A percentile compares a stretch with the other conserved stretches of the same genome.
These are phyloP conservation scores for Dactylonectria estremocensis DNA, from an alignment of 2,329 filamentous ascomycete genomes.

Conservation along the genomic window DNA sequence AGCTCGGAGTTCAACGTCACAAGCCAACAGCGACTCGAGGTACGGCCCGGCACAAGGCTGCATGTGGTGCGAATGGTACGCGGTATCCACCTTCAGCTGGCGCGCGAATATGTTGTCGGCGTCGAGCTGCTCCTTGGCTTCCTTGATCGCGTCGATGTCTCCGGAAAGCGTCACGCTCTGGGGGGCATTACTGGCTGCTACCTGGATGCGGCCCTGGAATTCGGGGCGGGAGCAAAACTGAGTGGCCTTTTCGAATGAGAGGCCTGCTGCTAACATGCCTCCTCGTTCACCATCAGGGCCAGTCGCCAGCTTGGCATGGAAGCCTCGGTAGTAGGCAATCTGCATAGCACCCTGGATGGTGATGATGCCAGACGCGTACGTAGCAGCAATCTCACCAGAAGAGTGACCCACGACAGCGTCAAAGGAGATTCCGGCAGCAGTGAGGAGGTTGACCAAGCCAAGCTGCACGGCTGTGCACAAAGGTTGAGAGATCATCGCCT, in stretches of 20 bases:
- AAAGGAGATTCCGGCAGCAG: conserved; percentile 51
- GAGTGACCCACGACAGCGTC: conserved; percentile 62
- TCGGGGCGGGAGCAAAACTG: conserved; percentile 30
- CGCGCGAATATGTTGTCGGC: conserved; percentile 35
- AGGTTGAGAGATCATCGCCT: conserved; percentile 50
- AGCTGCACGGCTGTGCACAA: conserved; percentile 50
- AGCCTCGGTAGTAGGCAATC: conserved; percentile 43
- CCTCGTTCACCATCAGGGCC: conserved; percentile 28
- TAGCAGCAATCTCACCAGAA: conserved; percentile 65
- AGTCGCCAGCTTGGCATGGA: conserved; percentile 20
- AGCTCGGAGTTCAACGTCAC: conserved; percentile 4
- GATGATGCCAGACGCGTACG: conserved; percentile 63
- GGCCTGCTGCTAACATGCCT: conserved; percentile 42
- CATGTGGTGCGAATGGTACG: conserved; percentile 42
- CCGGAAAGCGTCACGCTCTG: conserved; percentile 43
- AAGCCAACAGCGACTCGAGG: conserved; percentile 7
- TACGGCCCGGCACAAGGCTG: conserved; percentile 17
- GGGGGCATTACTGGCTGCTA: conserved; percentile 47
- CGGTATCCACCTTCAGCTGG: conserved; percentile 39
- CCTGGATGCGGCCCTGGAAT: conserved; percentile 40
- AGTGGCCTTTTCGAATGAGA: conserved; percentile 37
- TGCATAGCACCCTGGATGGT: conserved; percentile 41
- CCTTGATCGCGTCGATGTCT: conserved; percentile 35
- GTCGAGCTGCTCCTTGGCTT: conserved; percentile 33
- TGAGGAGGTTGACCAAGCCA: conserved; percentile 47